Evolutionary conservation across 1,139 yeast species (phyloP), one percentile per base, ranked within the genome.

Genomic region (Tardiomyces digboiensis): DNA sequence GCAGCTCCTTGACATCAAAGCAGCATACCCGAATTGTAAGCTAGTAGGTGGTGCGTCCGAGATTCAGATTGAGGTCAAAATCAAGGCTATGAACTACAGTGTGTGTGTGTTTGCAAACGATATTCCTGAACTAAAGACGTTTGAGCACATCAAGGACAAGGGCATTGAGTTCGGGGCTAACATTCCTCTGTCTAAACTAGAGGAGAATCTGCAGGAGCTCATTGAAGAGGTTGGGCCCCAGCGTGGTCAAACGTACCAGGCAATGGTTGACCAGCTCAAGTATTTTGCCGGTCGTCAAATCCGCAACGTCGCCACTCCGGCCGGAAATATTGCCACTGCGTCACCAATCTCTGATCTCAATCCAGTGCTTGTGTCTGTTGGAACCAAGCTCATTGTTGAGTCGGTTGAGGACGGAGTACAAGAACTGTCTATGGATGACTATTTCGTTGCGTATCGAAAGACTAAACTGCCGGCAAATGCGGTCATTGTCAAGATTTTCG

Each of bases 321-420:
- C 74, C 0, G 75, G 75, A 22, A 68, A 68, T 36, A 66, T 70
- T 40, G 73, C 71, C 13, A 70, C 75, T 2, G 75, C 75, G 1
- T 68, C 73, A n/a, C 75, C 75, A 21, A 70, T 70, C 46, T 67
- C 74, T 1, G 75, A 70, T 48, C 50, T 70, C 53, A 70, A 70
- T 50, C 75, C 75, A 1, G 62, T 70, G 6, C 53, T 70, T 42
- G 68, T 68, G 20, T 66, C 71, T 2, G 63, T 68, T 18, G 65
- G 65, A 44, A 70, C 72, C 2, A 53, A 54, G 2, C 53, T 70
- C 8, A 61, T 64, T 4, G 62, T 67, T 2, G 65, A 67, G 44
- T 58, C 58, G n/a, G 50, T 65, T 3, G 54, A 52, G 13, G 52
- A 54, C 1, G 53, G 60, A 16, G 54, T 51, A 20, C 51, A 52